Evolutionary conservation across 1,284 basidiomycete species (phyloP), one percentile per base, ranked within the genome.

Genomic region (Paramarasmius palmivorus): DNA sequence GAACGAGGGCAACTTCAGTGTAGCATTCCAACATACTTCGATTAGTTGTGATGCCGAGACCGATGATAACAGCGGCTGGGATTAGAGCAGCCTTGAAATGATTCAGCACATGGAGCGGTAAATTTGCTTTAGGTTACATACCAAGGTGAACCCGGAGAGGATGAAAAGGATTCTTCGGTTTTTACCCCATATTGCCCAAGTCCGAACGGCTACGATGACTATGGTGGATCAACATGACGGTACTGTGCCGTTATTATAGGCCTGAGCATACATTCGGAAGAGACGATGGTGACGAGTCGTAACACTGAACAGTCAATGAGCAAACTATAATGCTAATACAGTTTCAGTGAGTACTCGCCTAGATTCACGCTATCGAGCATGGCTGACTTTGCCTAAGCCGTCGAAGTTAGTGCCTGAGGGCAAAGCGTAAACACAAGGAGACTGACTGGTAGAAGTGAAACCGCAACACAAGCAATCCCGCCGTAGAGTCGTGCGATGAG

Each of bases 171-270:
- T 58, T 9, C 26, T 48, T 14, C 53, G 41, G 29, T 38, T 45
- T 36, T 53, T 56, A 17, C 50, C 55, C 59, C 59, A 60, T 52
- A 60, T 60, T 17, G 57, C 59, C 57, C 57, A 60, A 7, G 59
- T 60, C 32, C 59, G 44, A n/a, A 58, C 50, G 20, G 57, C 59
- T 17, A 60, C 32, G 36, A 60, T 57, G 39, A 54, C 53, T 49
- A n/a, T n/a, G n/a, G n/a, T n/a, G n/a, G n/a, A n/a, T n/a, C n/a
- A n/a, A n/a, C n/a, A n/a, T n/a, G n/a, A n/a, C n/a, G n/a, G n/a
- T n/a, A n/a, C n/a, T n/a, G n/a, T n/a, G n/a, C n/a, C n/a, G n/a
- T n/a, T n/a, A n/a, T n/a, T n/a, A n/a, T n/a, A n/a, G n/a, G n/a
- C n/a, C n/a, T n/a, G n/a, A n/a, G n/a, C 7, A 14, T 4, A 8